These are phyloP conservation scores for Geotrichum klebahnii DNA, from an alignment of 1,139 yeast species.

Conservation along the genomic window DNA sequence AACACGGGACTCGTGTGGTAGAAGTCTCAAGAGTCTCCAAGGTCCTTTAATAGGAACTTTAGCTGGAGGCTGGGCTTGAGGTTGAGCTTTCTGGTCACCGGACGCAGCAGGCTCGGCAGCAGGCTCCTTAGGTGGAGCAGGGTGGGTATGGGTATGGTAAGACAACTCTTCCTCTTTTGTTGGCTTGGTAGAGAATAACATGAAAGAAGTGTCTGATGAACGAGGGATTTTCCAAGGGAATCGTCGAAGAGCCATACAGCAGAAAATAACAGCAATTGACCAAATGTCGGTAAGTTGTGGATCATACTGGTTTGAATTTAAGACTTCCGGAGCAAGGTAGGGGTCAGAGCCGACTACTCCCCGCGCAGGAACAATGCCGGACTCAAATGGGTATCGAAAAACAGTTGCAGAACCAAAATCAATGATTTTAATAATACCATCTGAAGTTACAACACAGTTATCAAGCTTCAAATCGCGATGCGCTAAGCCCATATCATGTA, in stretches of 20 bases:
- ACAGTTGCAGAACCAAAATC: constrained; percentile 97
- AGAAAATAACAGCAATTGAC: constrained; percentile 92
- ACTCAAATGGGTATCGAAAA: constrained; percentile 85
- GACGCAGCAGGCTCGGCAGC: constrained; percentile 7
- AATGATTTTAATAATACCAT: constrained; percentile 84
- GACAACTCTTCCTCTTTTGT: constrained; percentile 20
- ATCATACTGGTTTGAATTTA: constrained; percentile 67
- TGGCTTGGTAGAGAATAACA: constrained; percentile 52
- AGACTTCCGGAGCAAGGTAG: constrained; percentile 92
- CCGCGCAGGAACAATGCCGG: constrained; percentile 70
- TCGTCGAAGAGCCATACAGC: constrained; percentile 90
- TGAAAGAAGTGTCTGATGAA: constrained; percentile 79
- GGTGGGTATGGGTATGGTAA: constrained; percentile 16
- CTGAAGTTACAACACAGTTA: constrained; percentile 82
- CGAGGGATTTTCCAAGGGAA: constrained; percentile 98
- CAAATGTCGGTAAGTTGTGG: constrained; percentile 93
- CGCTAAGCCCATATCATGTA: constrained; percentile 84
- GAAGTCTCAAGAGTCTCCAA: constrained; percentile 74
- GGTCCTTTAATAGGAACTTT: constrained; percentile 56
- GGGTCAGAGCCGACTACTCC: constrained; percentile 99
- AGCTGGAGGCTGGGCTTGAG: constrained; percentile 28
- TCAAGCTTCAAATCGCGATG: constrained; percentile 94
- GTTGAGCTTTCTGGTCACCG: too few relatives aligned
- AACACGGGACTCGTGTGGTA: constrained; percentile 83
- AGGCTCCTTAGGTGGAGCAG: constrained; percentile 1